These are phyloP conservation scores for Fagus sylvatica DNA, from an alignment of 306 rosid species.

Conservation along the genomic window DNA sequence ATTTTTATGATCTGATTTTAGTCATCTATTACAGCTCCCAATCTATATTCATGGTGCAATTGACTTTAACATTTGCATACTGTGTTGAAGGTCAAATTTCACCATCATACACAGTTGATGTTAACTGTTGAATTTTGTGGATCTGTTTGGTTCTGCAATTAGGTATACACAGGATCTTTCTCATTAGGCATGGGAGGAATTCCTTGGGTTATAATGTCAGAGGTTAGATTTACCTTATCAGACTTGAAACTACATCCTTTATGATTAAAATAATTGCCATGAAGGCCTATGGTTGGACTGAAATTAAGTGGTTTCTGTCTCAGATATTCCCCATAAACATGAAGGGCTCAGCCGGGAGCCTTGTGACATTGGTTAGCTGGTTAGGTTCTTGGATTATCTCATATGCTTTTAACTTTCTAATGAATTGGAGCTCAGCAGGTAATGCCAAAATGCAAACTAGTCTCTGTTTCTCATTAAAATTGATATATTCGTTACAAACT, in stretches of 20 bases:
- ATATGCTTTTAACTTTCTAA: slow-evolving; percentile 64
- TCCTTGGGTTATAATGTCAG: too few species aligned
- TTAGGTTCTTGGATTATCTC: slow-evolving; percentile 67
- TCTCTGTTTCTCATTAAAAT: background rate
- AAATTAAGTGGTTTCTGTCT: slow-evolving; percentile 2
- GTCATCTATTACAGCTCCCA: background rate
- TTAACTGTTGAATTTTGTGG: slow-evolving; percentile 19
- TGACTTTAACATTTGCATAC: too few species aligned
- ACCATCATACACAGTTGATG: background rate
- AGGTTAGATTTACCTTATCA: slow-evolving; percentile 45
- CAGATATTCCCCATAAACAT: slow-evolving; percentile 82
- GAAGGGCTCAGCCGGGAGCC: slow-evolving; percentile 83
- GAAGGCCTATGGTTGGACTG: slow-evolving; percentile 9
- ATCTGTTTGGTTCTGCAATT: too few species aligned
- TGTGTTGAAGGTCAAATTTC: background rate
- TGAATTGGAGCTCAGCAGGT: slow-evolving; percentile 82
- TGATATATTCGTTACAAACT: background rate
- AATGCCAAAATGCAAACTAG: background rate
- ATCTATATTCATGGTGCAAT: background rate
- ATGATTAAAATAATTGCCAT: background rate
- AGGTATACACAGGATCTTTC: too few species aligned
- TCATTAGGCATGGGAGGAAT: too few species aligned
- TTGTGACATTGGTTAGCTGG: slow-evolving; percentile 65
- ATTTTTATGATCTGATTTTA: background rate
- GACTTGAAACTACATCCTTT: background rate